Evolutionary conservation across 805 yeast species (phyloP), one percentile per base, ranked within the genome.

Genomic region (Lachancea thermotolerans): DNA sequence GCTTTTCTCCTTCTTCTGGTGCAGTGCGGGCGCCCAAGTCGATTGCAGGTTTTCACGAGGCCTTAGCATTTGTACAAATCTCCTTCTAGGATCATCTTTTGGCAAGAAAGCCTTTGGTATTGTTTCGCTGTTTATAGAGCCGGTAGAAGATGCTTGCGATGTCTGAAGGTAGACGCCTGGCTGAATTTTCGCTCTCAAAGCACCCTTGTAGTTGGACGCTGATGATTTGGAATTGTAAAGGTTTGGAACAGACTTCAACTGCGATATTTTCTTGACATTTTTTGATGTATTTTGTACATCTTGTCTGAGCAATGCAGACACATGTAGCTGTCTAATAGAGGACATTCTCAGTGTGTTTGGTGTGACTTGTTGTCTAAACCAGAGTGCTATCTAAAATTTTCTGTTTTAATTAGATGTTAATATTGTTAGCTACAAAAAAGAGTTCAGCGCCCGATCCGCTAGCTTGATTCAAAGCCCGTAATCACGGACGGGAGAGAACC

Each of bases 81-180:
- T 65, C 43, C 72, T 70, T 52, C 93, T 74, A 36, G 79, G 78
- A 57, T 85, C 87, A 35, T 62, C 65, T 5, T 66, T 51, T 10
- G 93, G 88, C 46, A 86, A 62, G 60, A 86, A 86, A 2, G 81
- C 78, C 42, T 71, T 72, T 14, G 95, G 95, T 2, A 93, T 81
- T 2, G 65, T 60, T 49, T 65, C 69, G 45, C 60, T 60, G 68
- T 74, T 63, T 49, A 63, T 47, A 62, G 77, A 66, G 46, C 72
- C 67, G 10, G 75, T 65, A 25, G 82, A 71, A 11, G 84, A 74
- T 2, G 90, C 76, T 18, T 88, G 89, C 35, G 87, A 75, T 15
- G 81, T 81, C 50, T 76, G 72, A 55, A 69, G 71, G 35, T 79
- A 76, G 25, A 85, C 65, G 4, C 91, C 91, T 18, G 73, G 68